Conservation (phyloP, 495 filamentous ascomycete genomes). For the Penicillium argentinense region DNA sequence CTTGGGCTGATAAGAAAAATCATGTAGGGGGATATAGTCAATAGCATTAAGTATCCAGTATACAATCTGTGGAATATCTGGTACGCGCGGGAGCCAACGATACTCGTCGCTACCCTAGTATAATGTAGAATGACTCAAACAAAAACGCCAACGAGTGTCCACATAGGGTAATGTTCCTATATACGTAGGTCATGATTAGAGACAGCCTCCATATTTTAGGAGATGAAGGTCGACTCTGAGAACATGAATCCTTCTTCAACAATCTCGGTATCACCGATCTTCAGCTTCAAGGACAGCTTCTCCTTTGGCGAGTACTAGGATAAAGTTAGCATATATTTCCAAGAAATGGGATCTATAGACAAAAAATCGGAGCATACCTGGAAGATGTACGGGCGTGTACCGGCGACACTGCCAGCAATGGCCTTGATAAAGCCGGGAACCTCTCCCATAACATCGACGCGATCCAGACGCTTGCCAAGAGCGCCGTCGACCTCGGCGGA, state of each 20-base stretch:
- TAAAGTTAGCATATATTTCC: background rate
- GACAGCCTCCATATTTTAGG: constrained; percentile 31
- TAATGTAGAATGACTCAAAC: constrained; percentile 26
- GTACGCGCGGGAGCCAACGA: constrained; percentile 17
- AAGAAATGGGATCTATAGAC: background rate
- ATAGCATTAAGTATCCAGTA: constrained; percentile 41
- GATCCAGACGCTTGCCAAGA: constrained; percentile 72
- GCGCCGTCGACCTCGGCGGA: constrained; percentile 66
- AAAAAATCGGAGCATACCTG: constrained; percentile 59
- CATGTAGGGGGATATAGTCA: constrained; percentile 16
- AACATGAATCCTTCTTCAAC: constrained; percentile 77
- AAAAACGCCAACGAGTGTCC: constrained; percentile 20
- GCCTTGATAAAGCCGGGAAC: constrained; percentile 93
- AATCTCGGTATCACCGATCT: constrained; percentile 73
- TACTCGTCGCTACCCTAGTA: constrained; percentile 13
- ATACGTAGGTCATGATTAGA: constrained; percentile 25
- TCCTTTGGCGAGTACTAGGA: constrained; percentile 62
- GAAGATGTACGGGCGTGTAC: constrained; percentile 96
- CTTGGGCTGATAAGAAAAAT: too few relatives aligned
- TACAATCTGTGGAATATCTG: constrained; percentile 37
- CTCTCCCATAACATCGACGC: constrained; percentile 94
- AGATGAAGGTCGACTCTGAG: constrained; percentile 91
- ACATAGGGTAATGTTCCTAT: constrained; percentile 30
- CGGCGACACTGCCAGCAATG: constrained; percentile 80
- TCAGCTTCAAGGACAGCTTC: constrained; percentile 72